Conservation (phyloP, 495 filamentous ascomycete genomes). For the Aspergillus campestris region DNA sequence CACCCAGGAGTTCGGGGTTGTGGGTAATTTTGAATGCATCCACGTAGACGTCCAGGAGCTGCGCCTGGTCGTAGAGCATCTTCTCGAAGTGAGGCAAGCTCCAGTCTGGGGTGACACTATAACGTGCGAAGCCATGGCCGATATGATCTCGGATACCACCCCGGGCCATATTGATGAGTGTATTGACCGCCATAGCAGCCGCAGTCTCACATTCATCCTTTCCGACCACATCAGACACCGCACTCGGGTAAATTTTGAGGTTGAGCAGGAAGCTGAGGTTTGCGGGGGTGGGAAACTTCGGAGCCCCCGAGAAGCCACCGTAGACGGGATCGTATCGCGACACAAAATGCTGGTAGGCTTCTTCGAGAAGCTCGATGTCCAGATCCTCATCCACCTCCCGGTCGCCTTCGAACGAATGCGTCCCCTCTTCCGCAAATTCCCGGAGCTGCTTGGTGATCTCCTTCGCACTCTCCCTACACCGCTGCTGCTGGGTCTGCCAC, state of each 20-base stretch:
- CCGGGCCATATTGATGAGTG: constrained; percentile 71
- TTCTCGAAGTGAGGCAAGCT: constrained; percentile 94
- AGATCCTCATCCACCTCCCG: constrained; percentile 56
- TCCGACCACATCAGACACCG: constrained; percentile 79
- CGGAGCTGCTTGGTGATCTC: constrained; percentile 72
- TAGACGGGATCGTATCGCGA: constrained; percentile 68
- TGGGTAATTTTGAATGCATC: constrained; percentile 75
- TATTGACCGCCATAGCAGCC: constrained; percentile 71
- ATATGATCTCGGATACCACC: constrained; percentile 91
- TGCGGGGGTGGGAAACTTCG: constrained; percentile 87
- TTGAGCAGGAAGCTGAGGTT: constrained; percentile 79
- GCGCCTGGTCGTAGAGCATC: constrained; percentile 93
- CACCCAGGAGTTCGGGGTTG: constrained; percentile 64
- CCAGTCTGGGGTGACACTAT: constrained; percentile 88
- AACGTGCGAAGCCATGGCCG: constrained; percentile 82
- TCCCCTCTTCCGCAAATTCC: constrained; percentile 83
- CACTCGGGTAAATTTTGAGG: constrained; percentile 59
- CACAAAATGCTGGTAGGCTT: constrained; percentile 73
- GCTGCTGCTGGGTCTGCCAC: constrained; percentile 76
- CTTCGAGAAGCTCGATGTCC: constrained; percentile 86
- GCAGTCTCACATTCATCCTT: constrained; percentile 68
- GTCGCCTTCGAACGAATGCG: constrained; percentile 46
- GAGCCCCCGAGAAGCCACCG: constrained; percentile 66
- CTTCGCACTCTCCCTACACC: constrained; percentile 72
- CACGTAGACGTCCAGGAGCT: constrained; percentile 77